Percentiles rank a stretch among this genome's conserved stretches.
These are phyloP conservation scores for Neoboletus brunneissimus DNA, from an alignment of 768 basidiomycete species.

Conservation along the genomic window DNA sequence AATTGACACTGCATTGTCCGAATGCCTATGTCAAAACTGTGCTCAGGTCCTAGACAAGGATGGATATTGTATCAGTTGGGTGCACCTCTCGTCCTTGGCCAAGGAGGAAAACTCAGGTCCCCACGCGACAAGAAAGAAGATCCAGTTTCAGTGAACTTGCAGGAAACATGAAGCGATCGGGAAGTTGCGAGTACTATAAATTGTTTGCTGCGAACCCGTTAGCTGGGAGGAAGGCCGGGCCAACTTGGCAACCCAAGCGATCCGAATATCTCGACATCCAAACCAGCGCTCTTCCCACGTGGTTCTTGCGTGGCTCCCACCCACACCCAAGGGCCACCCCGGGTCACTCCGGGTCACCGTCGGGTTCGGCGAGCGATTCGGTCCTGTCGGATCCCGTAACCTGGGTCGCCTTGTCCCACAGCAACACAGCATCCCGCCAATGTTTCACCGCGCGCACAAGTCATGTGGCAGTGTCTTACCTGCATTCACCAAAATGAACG, in stretches of 20 bases:
- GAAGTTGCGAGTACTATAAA: conserved; percentile 18
- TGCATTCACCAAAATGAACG: not conserved
- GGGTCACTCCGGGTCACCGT: not conserved
- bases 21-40: conserved; percentile 3
- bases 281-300: conserved; percentile 23
- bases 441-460: not conserved
- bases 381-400: conserved; percentile 8
- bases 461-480: conserved; percentile 10
- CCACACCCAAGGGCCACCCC: conserved; percentile 5
- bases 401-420: conserved; percentile 9
- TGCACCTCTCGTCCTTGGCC: not conserved
- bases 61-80: not conserved
- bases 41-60: not conserved
- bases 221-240: conserved; percentile 12
- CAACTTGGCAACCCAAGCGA: conserved; percentile 7
- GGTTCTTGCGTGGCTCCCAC: conserved; percentile 24
- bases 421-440: not conserved
- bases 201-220: conserved; percentile 11
- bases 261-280: conserved; percentile 20
- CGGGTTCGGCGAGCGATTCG: conserved; percentile 13
- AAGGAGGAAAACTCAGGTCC: conserved; percentile 7
- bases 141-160: conserved; percentile 1
- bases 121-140: conserved; percentile 18
- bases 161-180: conserved; percentile 20
- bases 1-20: conserved; percentile 15